These are phyloP conservation scores for Colletotrichum karsti DNA, from an alignment of 2,329 filamentous ascomycete species.

Conservation along the genomic window DNA sequence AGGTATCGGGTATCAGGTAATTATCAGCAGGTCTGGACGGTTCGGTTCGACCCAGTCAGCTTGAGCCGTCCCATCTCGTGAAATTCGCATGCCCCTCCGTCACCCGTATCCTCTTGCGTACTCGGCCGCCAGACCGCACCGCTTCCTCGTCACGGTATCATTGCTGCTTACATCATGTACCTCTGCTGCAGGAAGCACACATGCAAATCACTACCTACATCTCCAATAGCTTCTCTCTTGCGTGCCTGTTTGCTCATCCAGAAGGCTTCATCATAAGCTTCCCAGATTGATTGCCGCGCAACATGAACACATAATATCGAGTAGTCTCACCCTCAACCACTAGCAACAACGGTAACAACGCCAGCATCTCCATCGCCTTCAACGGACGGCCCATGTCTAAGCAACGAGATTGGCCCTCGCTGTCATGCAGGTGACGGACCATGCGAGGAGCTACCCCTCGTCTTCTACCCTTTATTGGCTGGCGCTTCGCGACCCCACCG, in stretches of 20 bases:
- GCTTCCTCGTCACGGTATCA: slow-evolving; percentile 10
- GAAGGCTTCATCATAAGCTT: not conserved
- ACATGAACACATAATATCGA: not conserved
- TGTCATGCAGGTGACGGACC: slow-evolving; percentile 22
- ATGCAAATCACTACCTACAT: not conserved
- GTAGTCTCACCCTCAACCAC: not conserved
- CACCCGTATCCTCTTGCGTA: not conserved
- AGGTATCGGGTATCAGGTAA: too few species aligned
- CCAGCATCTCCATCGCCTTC: not conserved
- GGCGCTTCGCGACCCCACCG: slow-evolving; percentile 25
- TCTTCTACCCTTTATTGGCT: slow-evolving; percentile 14
- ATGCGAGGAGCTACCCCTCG: slow-evolving; percentile 15
- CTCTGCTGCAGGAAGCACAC: slow-evolving; percentile 7
- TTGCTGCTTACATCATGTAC: slow-evolving; percentile 8
- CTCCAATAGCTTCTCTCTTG: too few species aligned
- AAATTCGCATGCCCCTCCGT: not conserved
- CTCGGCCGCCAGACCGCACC: not conserved
- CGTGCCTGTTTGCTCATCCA: not conserved
- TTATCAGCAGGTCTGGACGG: not conserved
- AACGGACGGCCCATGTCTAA: slow-evolving; percentile 5
- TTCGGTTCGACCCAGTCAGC: not conserved
- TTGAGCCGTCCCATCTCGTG: not conserved
- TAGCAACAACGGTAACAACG: not conserved
- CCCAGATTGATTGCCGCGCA: not conserved
- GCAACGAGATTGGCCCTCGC: slow-evolving; percentile 17